Evolutionary conservation across 1,139 yeast species (phyloP).

Genomic region (Pichia inconspicua): DNA sequence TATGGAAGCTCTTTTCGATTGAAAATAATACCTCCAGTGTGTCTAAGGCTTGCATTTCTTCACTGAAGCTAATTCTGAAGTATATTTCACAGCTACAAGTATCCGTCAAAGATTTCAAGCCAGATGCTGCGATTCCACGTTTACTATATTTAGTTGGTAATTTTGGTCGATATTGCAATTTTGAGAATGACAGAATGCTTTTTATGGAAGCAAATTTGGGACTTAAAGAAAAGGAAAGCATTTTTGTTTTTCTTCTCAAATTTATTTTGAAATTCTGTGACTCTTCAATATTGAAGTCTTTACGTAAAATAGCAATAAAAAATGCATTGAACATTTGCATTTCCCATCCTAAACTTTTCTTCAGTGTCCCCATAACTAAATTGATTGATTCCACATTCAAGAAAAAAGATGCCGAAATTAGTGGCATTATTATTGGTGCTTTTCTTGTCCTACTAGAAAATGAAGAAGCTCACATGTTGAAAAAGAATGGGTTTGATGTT

Average conservation of each 20-base stretch:
- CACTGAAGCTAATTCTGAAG: slow-evolving; percentile 34
- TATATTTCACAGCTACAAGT: slow-evolving; percentile 2
- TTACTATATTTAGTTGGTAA: slow-evolving; percentile 57
- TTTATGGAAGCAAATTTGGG: slow-evolving; percentile 37
- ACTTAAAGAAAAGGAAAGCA: slow-evolving; percentile 44
- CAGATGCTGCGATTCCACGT: slow-evolving; percentile 46
- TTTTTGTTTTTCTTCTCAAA: slow-evolving; percentile 48
- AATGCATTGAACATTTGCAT: slow-evolving; percentile 53
- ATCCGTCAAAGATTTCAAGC: slow-evolving; percentile 6
- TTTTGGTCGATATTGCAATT: slow-evolving; percentile 59
- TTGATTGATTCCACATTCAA: slow-evolving; percentile 47
- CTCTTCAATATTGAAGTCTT: slow-evolving; percentile 21
- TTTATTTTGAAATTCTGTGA: slow-evolving; percentile 48
- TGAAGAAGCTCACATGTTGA: slow-evolving; percentile 43
- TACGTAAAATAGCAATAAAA: slow-evolving; percentile 46
- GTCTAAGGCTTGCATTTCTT: slow-evolving; percentile 48
- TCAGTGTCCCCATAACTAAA: slow-evolving; percentile 44
- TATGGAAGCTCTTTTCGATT: slow-evolving; percentile 38
- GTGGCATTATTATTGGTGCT: slow-evolving; percentile 46
- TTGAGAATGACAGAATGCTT: slow-evolving; percentile 38
- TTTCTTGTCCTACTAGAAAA: slow-evolving; percentile 45
- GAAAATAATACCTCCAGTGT: slow-evolving; percentile 37
- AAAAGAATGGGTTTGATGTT: slow-evolving; percentile 31
- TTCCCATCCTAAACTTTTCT: slow-evolving; percentile 54
- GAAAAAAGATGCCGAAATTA: slow-evolving; percentile 31